phyloP scores from a whole-genome alignment of 78 protist species.

The Cavenderia fasciculata region DNA sequence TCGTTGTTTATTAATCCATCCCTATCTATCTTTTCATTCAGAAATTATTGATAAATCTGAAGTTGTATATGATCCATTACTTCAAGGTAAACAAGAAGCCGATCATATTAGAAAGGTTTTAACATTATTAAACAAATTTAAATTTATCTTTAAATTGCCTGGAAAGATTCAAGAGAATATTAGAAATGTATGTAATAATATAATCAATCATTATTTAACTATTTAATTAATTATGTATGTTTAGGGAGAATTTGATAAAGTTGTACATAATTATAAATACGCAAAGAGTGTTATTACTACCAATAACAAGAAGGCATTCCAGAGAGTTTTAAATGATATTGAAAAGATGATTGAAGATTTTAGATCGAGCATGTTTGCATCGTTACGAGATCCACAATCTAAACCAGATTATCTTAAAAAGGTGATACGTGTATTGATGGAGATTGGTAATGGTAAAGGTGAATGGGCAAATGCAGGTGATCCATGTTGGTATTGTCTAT shows the following conservation, averaged over 20 bases:
- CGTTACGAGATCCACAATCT: constrained; percentile 41
- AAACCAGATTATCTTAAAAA: constrained; percentile 46
- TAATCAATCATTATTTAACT: neutral
- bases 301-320: constrained; percentile 51
- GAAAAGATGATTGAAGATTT: constrained; percentile 62
- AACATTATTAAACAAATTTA: constrained; percentile 56
- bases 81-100: constrained; percentile 41
- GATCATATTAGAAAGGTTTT: constrained; percentile 64
- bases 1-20: neutral
- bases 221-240: too few species aligned
- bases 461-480: constrained; percentile 43
- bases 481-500: constrained; percentile 70
- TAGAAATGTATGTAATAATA: neutral
- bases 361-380: constrained; percentile 5
- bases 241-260: constrained; percentile 42
- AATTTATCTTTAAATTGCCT: constrained; percentile 58
- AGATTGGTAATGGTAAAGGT: constrained; percentile 67
- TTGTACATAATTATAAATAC: constrained; percentile 51
- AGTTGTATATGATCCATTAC: constrained; percentile 40
- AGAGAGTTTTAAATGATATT: constrained; percentile 31
- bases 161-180: constrained; percentile 62
- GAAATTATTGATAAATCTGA: constrained; percentile 51
- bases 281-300: constrained; percentile 43
- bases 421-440: constrained; percentile 35
- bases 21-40: neutral